A percentile compares a stretch with the other conserved stretches of the same genome.
These are phyloP conservation scores for Boletus hoseneyae DNA, from an alignment of 1,284 basidiomycete species.

Conservation along the genomic window DNA sequence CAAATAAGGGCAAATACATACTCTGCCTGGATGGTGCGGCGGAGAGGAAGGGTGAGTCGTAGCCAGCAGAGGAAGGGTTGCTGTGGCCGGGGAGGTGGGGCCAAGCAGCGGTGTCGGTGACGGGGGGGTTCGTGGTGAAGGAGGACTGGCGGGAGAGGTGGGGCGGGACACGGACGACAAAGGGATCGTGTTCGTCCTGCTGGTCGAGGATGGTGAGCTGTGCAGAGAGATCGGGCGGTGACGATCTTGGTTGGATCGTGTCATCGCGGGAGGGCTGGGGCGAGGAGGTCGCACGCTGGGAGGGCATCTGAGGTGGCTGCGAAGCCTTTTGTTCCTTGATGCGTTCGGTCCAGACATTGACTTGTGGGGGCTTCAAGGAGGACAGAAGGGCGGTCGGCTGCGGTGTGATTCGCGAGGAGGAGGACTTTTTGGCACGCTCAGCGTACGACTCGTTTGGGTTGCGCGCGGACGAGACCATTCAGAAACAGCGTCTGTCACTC, in stretches of 20 bases:
- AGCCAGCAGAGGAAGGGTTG: slow-evolving; percentile 47
- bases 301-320: slow-evolving; percentile 5
- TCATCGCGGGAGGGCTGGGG: slow-evolving; percentile 16
- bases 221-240: slow-evolving; percentile 16
- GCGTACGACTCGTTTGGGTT: slow-evolving; percentile 53
- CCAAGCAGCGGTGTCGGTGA: slow-evolving; percentile 30
- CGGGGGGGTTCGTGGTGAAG: slow-evolving; percentile 24
- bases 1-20: slow-evolving; percentile 37
- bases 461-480: slow-evolving; percentile 40
- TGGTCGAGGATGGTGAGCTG: slow-evolving; percentile 28
- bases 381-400: not conserved
- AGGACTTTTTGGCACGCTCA: slow-evolving; percentile 50
- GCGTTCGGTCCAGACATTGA: slow-evolving; percentile 30
- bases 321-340: slow-evolving; percentile 27
- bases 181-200: slow-evolving; percentile 40
- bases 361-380: slow-evolving; percentile 16
- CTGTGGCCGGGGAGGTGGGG: slow-evolving; percentile 27
- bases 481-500: slow-evolving; percentile 21
- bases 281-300: slow-evolving; percentile 14
- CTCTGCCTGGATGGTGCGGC: slow-evolving; percentile 42
- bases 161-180: slow-evolving; percentile 40
- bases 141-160: slow-evolving; percentile 30
- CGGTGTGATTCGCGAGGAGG: not conserved
- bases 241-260: slow-evolving; percentile 26
- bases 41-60: slow-evolving; percentile 29